A percentile compares a stretch with the other conserved stretches of the same genome.
Conservation (phyloP, 164 flowering plant species). For the Paratinospora sagittata region DNA sequence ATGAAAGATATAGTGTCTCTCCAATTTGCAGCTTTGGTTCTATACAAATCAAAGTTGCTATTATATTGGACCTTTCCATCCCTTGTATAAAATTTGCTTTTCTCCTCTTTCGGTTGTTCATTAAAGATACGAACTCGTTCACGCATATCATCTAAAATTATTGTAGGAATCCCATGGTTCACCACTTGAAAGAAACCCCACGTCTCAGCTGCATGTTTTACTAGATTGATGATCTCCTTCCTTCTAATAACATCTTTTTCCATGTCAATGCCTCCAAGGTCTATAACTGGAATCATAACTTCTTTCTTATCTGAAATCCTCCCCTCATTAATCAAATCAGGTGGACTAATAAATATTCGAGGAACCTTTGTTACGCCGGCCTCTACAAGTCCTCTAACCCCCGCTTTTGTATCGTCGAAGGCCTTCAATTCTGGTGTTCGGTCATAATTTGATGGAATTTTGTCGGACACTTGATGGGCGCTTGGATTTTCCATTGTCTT, state of each 20-base stretch:
- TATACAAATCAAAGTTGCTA: slow-evolving; percentile 9
- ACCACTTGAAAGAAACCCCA: slow-evolving; percentile 23
- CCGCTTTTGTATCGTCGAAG: slow-evolving; percentile 27
- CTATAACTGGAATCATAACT: slow-evolving; percentile 18
- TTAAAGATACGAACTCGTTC: slow-evolving; percentile 8
- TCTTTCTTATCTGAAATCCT: too few species aligned
- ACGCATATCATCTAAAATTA: slow-evolving; percentile 16
- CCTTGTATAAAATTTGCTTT: slow-evolving; percentile 6
- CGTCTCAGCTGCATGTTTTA: slow-evolving; percentile 14
- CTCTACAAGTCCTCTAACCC: slow-evolving; percentile 30
- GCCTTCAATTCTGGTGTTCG: slow-evolving; percentile 18
- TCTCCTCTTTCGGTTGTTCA: slow-evolving; percentile 18
- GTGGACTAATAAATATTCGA: slow-evolving; percentile 23
- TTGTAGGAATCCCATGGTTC: slow-evolving; percentile 18
- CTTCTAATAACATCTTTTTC: not conserved
- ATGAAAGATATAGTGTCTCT: slow-evolving; percentile 10
- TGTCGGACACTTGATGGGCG: not conserved
- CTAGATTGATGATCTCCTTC: not conserved
- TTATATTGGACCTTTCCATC: slow-evolving; percentile 1
- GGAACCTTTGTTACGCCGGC: slow-evolving; percentile 22
- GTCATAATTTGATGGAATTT: not conserved
- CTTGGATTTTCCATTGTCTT: not conserved
- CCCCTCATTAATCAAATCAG: too few species aligned
- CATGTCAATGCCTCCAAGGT: slow-evolving; percentile 9
- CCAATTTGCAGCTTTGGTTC: slow-evolving; percentile 14